These are phyloP conservation scores for Adansonia gregorii DNA, from an alignment of 441 rosid species.

Conservation along the genomic window DNA sequence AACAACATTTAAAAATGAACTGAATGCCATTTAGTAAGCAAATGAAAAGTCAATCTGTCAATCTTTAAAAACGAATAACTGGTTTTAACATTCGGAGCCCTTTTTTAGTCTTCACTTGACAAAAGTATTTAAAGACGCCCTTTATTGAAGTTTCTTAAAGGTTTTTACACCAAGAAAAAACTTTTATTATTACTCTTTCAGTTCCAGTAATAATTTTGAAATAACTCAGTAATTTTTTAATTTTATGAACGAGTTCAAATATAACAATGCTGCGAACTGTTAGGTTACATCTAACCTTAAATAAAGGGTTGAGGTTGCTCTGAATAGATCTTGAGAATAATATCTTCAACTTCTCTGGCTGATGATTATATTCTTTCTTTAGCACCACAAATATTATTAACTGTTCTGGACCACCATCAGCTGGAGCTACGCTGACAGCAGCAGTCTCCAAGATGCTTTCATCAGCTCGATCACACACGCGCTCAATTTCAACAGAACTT, in stretches of 20 bases:
- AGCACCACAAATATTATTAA: constrained; percentile 60
- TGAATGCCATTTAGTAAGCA: neutral
- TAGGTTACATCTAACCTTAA: constrained; percentile 53
- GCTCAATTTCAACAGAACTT: constrained; percentile 88
- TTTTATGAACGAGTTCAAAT: neutral
- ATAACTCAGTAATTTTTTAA: neutral
- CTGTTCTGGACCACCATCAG: constrained; percentile 76
- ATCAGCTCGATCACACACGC: constrained; percentile 71
- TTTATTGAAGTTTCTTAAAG: neutral
- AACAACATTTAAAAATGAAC: neutral
- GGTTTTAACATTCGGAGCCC: neutral
- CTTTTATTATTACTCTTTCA: neutral
- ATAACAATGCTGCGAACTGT: neutral
- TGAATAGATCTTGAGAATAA: constrained; percentile 69
- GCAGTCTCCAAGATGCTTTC: constrained; percentile 77
- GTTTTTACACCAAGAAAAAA: neutral
- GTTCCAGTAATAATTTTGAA: neutral
- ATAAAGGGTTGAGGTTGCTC: constrained; percentile 76
- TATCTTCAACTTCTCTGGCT: constrained; percentile 51
- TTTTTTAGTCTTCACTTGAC: neutral
- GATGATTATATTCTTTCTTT: constrained; percentile 50
- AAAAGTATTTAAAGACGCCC: neutral
- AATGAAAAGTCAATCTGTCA: neutral
- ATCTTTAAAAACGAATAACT: neutral
- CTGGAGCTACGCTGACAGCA: constrained; percentile 62